A percentile compares a stretch with the other conserved stretches of the same genome.
phyloP scores from a whole-genome alignment of 495 filamentous ascomycete species.

The Tuber indicum region DNA sequence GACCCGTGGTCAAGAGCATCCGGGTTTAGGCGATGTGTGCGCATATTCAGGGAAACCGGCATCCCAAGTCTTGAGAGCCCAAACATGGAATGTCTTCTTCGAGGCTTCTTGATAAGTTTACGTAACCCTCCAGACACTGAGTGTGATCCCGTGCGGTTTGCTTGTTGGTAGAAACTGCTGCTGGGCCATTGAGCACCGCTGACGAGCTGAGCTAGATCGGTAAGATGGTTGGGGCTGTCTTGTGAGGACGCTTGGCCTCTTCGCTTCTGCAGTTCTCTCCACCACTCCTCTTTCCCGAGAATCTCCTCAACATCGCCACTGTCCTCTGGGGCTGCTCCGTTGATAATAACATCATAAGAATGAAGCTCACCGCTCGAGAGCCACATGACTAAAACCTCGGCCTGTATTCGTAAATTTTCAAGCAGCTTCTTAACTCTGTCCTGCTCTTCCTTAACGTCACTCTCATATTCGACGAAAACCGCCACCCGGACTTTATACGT shows the following conservation, averaged over 20 bases:
- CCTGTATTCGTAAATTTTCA: constrained; percentile 74
- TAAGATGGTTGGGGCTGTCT: constrained; percentile 41
- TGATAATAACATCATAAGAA: constrained; percentile 72
- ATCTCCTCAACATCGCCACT: constrained; percentile 54
- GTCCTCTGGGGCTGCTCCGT: constrained; percentile 50
- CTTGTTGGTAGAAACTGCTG: constrained; percentile 53
- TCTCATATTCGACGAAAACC: constrained; percentile 86
- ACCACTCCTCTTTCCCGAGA: constrained; percentile 70
- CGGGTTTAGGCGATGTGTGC: constrained; percentile 64
- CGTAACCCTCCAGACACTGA: constrained; percentile 23
- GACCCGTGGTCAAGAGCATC: constrained; percentile 56
- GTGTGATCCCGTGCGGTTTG: constrained; percentile 40
- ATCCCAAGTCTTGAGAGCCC: constrained; percentile 58
- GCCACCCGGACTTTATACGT: constrained; percentile 65
- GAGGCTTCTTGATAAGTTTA: constrained; percentile 33
- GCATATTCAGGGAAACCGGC: constrained; percentile 60
- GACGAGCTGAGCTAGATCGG: constrained; percentile 41
- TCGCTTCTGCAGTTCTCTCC: constrained; percentile 63
- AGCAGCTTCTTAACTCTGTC: constrained; percentile 66
- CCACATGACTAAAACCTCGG: constrained; percentile 73
- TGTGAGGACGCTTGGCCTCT: constrained; percentile 46
- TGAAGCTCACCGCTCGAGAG: constrained; percentile 65
- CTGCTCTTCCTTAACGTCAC: constrained; percentile 72
- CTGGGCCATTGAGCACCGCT: constrained; percentile 49
- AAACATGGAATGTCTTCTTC: constrained; percentile 55